Evolutionary conservation across 768 basidiomycete genomes (phyloP).

Genomic region (Lactarius quietus): DNA sequence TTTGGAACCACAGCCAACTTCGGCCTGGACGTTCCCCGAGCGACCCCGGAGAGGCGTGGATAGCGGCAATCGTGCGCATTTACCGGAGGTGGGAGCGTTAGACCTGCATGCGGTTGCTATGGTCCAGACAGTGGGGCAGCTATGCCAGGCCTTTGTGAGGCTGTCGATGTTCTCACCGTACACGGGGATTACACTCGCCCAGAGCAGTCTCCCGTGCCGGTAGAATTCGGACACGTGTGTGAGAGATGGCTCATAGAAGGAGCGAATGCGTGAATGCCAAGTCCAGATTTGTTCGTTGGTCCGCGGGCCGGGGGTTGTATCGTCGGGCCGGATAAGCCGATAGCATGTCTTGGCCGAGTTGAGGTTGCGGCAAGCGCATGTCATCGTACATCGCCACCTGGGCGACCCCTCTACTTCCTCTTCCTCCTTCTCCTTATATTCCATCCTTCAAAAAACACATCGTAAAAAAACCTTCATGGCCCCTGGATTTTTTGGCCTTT

Average conservation of each 20-base stretch:
- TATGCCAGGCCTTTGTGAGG: too few relatives aligned
- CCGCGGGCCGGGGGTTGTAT: not conserved
- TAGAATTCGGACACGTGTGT: not conserved
- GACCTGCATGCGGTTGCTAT: not conserved
- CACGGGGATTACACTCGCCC: not conserved
- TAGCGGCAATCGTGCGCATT: not conserved
- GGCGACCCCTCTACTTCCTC: not conserved
- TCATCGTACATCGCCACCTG: not conserved
- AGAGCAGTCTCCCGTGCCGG: not conserved
- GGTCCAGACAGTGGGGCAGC: not conserved
- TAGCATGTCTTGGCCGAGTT: not conserved
- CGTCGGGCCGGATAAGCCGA: not conserved
- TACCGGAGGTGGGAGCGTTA: not conserved
- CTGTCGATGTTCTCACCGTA: not conserved
- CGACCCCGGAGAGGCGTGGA: not conserved
- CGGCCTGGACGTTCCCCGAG: not conserved
- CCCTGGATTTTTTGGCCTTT: slow-evolving; percentile 14
- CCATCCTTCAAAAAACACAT: not conserved
- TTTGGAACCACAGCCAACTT: not conserved
- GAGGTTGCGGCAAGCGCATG: not conserved
- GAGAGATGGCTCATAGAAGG: too few relatives aligned
- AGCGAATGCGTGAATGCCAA: too few relatives aligned
- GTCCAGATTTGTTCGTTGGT: not conserved
- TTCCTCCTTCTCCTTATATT: not conserved
- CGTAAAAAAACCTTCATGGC: not conserved